Evolutionary conservation across 1,139 yeast species (phyloP).

Genomic region (Nakaseomyces glabratus): DNA sequence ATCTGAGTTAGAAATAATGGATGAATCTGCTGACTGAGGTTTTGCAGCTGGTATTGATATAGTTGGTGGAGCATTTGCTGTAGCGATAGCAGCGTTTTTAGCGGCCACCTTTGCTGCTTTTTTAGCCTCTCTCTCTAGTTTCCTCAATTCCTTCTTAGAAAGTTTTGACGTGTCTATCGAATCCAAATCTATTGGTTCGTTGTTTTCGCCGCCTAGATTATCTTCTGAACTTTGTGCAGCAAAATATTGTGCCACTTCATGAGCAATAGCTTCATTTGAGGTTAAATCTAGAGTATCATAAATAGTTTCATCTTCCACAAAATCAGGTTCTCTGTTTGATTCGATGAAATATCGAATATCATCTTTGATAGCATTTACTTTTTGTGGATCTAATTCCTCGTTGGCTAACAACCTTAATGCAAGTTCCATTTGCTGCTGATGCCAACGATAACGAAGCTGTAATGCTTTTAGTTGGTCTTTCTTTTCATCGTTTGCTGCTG

Average conservation of each 20-base stretch:
- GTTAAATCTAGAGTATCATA: constrained; percentile 59
- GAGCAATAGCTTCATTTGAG: constrained; percentile 43
- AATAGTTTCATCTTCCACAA: constrained; percentile 67
- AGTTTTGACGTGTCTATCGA: constrained; percentile 21
- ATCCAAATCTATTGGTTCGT: constrained; percentile 7
- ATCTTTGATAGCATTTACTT: constrained; percentile 53
- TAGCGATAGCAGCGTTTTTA: constrained; percentile 20
- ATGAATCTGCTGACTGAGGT: constrained; percentile 10
- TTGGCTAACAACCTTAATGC: constrained; percentile 57
- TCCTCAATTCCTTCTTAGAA: constrained; percentile 31
- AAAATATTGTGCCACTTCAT: constrained; percentile 38
- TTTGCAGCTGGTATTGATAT: constrained; percentile 16
- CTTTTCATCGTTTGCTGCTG: constrained; percentile 45
- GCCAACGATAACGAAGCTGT: constrained; percentile 43
- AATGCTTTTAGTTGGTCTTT: constrained; percentile 40
- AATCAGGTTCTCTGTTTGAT: constrained; percentile 63
- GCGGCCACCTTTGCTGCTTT: constrained; percentile 29
- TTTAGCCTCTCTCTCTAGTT: constrained; percentile 30
- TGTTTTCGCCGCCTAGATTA: constrained; percentile 13
- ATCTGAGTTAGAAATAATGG: constrained; percentile 11
- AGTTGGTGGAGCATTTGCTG: constrained; percentile 20
- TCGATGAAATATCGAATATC: constrained; percentile 66
- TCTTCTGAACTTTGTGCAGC: constrained; percentile 31
- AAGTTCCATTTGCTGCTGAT: constrained; percentile 55
- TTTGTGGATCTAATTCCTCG: constrained; percentile 52